phyloP scores from a whole-genome alignment of 768 basidiomycete genomes.

The Jaapia argillacea region DNA sequence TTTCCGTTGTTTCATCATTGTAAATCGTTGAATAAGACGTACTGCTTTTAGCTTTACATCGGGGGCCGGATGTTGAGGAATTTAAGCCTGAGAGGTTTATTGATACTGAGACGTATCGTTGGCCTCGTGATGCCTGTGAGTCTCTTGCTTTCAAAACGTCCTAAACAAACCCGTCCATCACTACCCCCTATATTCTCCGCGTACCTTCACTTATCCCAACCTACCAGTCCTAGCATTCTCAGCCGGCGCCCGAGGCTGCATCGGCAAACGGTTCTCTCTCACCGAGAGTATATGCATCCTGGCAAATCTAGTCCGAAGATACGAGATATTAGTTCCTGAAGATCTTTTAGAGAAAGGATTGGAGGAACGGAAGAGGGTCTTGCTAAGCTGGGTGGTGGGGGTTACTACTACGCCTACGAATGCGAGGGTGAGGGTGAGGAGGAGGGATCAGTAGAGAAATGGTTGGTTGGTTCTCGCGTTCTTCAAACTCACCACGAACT shows the following conservation, averaged over 20 bases:
- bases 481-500: too few species aligned
- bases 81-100: slow-evolving; percentile 37
- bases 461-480: too few species aligned
- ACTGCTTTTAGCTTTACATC: slow-evolving; percentile 16
- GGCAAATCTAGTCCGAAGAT: slow-evolving; percentile 35
- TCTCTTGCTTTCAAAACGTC: too few species aligned
- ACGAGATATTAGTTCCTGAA: slow-evolving; percentile 37
- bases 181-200: slow-evolving; percentile 8
- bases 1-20: not conserved
- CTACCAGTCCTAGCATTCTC: not conserved
- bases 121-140: slow-evolving; percentile 43
- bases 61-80: slow-evolving; percentile 26
- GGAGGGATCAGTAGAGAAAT: too few species aligned
- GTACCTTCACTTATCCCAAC: not conserved
- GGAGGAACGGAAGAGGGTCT: too few species aligned
- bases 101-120: slow-evolving; percentile 33
- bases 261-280: slow-evolving; percentile 42
- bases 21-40: not conserved
- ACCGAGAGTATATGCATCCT: slow-evolving; percentile 41
- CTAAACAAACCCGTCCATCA: too few species aligned
- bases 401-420: slow-evolving; percentile 17
- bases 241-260: slow-evolving; percentile 33
- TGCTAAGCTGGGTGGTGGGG: too few species aligned
- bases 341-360: too few species aligned
- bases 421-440: slow-evolving; percentile 18